Base-by-base conservation (phyloP, 805 yeast species). In the Saccharomycopsis javanensis region DNA sequence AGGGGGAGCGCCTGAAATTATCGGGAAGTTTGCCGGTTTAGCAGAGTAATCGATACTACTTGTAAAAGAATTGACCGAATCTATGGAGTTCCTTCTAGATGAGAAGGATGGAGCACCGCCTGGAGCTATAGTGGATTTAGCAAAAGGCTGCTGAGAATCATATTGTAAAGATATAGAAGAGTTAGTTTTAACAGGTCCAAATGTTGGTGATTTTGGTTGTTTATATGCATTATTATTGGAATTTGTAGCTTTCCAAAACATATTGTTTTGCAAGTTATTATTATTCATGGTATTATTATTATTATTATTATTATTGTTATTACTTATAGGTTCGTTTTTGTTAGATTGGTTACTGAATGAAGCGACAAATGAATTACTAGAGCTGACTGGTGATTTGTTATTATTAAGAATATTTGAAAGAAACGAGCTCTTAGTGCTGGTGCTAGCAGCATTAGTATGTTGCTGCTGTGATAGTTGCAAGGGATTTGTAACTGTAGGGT, bases 181-280 rank as follows among this genome's bases (percentile, higher is more conserved):
- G 15, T 20, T 20, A 20, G 23, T 23, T 20, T 20, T 42, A 20
- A 20, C 27, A 13, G 1, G 23, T 20, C 27, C 48, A 42, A 42
- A 42, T 11, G 48, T 18, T 20, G 25, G 48, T 7, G 25, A 42
- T 2, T 42, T 42, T 20, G 23, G n/a, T 20, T 25, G 20, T 23
- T 23, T 27, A 4, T 27, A 13, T 6, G 28, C n/a, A 42, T 16
- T 42, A 42, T 23, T 20, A 23, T 15, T 31, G 10, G 28, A 4
- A 11, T 42, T 42, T 27, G 48, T 42, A 3, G 79, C 85, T 63
- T 79, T 81, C 85, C 85, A 81, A 66, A 81, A 79, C 8, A 78
- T 78, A n/a, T 15, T 31, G 13, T 31, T 31, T 15, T 31, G 35
- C 11, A 15, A 11, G 11, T 11, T 5, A 31, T 70, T 72, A 59